Percentiles rank a stretch among this genome's conserved stretches.
Conservation (phyloP, 179 eudicot species). For the Actinidia chinensis region DNA sequence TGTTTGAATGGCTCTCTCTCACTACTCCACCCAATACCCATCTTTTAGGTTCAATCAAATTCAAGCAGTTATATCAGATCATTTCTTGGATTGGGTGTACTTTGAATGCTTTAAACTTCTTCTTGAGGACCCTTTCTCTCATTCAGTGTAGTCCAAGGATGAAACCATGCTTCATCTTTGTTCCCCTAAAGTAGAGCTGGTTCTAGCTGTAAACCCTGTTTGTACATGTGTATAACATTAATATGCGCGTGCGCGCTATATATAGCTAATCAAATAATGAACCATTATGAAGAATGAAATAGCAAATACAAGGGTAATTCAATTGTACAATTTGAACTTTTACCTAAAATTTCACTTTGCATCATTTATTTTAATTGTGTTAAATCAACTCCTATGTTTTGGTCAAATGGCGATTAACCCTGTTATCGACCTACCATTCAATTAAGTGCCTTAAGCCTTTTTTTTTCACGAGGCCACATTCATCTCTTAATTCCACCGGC, state of each 20-base stretch:
- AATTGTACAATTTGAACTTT: too few relatives aligned
- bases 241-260: neutral
- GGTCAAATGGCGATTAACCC: too few relatives aligned
- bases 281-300: neutral
- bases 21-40: neutral
- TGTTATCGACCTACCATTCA: too few relatives aligned
- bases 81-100: neutral
- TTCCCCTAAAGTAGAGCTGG: neutral
- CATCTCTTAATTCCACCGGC: too few relatives aligned
- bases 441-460: too few relatives aligned
- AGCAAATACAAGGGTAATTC: neutral
- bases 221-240: neutral
- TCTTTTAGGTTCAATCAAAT: neutral
- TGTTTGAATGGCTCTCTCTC: neutral
- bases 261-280: neutral
- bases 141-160: neutral
- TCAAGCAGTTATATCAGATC: neutral
- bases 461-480: too few relatives aligned
- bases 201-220: neutral
- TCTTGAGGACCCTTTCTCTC: too few relatives aligned
- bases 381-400: neutral
- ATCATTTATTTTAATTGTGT: too few relatives aligned
- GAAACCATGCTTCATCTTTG: neutral
- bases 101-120: neutral
- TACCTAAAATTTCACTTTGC: too few relatives aligned